These are phyloP conservation scores for Tephrocybe sp. DNA, from an alignment of 768 basidiomycete species.

Conservation along the genomic window DNA sequence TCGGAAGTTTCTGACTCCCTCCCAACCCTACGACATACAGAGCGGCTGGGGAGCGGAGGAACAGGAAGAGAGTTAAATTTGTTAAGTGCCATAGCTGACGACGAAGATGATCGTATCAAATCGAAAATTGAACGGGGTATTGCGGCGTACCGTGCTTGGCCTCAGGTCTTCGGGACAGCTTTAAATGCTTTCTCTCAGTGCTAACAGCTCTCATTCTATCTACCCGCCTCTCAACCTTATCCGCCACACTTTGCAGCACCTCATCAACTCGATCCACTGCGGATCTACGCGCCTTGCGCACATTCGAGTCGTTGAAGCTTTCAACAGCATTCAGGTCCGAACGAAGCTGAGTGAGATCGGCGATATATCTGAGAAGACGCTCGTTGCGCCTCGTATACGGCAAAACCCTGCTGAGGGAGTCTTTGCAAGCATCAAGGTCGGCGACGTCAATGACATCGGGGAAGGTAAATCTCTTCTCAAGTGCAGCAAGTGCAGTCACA, in stretches of 20 bases:
- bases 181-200: neutral
- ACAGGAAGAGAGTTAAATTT: conserved; percentile 4
- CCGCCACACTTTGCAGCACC: neutral
- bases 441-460: conserved; percentile 4
- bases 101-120: too few relatives aligned
- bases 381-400: conserved; percentile 6
- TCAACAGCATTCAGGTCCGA: neutral
- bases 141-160: neutral
- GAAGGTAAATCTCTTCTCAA: conserved; percentile 3
- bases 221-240: neutral
- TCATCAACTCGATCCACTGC: conserved; percentile 2
- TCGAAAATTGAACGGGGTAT: neutral
- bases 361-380: neutral
- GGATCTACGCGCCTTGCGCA: conserved; percentile 2
- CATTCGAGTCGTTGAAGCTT: neutral
- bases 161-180: neutral
- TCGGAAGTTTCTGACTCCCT: neutral
- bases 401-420: neutral
- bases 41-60: conserved; percentile 4
- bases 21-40: conserved; percentile 2
- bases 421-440: neutral
- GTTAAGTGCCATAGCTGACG: neutral
- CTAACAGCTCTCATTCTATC: neutral
- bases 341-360: neutral
- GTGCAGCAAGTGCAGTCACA: neutral